These are phyloP conservation scores for Lepraria neglecta DNA, from an alignment of 495 filamentous ascomycete genomes.

Conservation along the genomic window DNA sequence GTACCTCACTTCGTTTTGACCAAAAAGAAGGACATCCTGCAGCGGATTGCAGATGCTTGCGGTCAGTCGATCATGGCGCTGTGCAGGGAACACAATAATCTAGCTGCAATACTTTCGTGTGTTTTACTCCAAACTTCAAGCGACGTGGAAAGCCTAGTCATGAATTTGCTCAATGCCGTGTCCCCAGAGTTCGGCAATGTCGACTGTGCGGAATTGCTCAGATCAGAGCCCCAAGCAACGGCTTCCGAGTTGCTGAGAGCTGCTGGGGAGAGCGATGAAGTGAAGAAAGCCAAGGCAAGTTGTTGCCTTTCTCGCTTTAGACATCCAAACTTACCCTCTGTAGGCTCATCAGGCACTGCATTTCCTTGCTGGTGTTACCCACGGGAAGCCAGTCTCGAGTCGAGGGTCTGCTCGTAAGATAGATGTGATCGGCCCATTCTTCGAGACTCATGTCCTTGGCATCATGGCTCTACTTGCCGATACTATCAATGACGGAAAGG, in stretches of 20 bases:
- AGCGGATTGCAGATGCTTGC: conserved; percentile 69
- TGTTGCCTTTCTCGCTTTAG: conserved; percentile 21
- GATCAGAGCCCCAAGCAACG: conserved; percentile 65
- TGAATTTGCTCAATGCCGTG: conserved; percentile 58
- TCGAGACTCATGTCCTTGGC: conserved; percentile 81
- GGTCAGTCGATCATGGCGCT: conserved; percentile 52
- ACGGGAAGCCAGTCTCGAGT: conserved; percentile 40
- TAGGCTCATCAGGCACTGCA: conserved; percentile 58
- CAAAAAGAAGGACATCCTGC: conserved; percentile 69
- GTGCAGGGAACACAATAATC: conserved; percentile 60
- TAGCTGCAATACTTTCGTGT: conserved; percentile 71
- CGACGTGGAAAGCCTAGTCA: conserved; percentile 61
- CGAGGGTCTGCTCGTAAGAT: conserved; percentile 47
- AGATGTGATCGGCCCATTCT: conserved; percentile 63
- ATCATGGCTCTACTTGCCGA: conserved; percentile 78
- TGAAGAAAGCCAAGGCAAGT: conserved; percentile 52
- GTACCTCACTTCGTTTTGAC: conserved; percentile 79
- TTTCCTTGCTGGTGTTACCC: conserved; percentile 58
- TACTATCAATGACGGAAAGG: conserved; percentile 64
- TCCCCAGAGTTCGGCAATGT: conserved; percentile 61
- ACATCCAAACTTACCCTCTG: conserved; percentile 25
- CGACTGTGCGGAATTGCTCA: conserved; percentile 61
- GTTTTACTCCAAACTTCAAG: conserved; percentile 64
- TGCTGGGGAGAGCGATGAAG: conserved; percentile 60
- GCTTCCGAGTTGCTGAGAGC: conserved; percentile 80